phyloP scores from a whole-genome alignment of 106 monocot species.

The Apostasia ramifera region DNA sequence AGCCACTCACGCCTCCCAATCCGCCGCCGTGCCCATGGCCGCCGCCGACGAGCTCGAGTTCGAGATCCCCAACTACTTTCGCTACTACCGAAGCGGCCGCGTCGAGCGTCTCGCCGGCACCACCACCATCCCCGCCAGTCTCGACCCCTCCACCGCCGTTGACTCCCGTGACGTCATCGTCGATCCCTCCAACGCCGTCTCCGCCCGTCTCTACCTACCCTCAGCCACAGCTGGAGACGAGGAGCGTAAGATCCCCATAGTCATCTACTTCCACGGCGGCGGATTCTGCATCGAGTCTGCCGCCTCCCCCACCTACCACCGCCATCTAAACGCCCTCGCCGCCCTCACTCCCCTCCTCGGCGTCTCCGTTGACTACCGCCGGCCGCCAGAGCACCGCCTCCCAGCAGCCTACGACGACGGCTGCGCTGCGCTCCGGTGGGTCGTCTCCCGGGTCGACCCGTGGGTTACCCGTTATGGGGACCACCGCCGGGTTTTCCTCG shows the following conservation, averaged over 20 bases:
- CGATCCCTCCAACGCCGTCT: constrained; percentile 21
- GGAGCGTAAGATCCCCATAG: constrained; percentile 25
- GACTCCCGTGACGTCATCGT: constrained; percentile 34
- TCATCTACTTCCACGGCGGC: constrained; percentile 70
- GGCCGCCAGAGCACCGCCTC: constrained; percentile 23
- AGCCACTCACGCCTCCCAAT: not conserved
- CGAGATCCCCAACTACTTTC: constrained; percentile 17
- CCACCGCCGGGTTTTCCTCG: constrained; percentile 31
- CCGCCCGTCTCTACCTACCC: constrained; percentile 48
- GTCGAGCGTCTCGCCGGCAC: constrained; percentile 19
- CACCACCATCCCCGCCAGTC: constrained; percentile 10
- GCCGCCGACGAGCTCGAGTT: constrained; percentile 7
- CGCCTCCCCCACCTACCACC: constrained; percentile 28
- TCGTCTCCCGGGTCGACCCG: constrained; percentile 10
- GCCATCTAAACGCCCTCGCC: constrained; percentile 33
- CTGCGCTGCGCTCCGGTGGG: constrained; percentile 7
- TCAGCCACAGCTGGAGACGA: not conserved
- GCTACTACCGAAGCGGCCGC: constrained; percentile 37
- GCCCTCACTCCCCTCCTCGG: constrained; percentile 18
- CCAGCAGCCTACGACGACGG: constrained; percentile 33
- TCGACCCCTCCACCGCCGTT: constrained; percentile 32
- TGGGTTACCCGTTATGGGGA: constrained; percentile 48
- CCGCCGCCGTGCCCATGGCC: not conserved
- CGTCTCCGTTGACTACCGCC: constrained; percentile 37
- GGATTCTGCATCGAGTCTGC: constrained; percentile 44